Conservation (phyloP, 2,329 filamentous ascomycete genomes). For the Clonostachys sp. region DNA sequence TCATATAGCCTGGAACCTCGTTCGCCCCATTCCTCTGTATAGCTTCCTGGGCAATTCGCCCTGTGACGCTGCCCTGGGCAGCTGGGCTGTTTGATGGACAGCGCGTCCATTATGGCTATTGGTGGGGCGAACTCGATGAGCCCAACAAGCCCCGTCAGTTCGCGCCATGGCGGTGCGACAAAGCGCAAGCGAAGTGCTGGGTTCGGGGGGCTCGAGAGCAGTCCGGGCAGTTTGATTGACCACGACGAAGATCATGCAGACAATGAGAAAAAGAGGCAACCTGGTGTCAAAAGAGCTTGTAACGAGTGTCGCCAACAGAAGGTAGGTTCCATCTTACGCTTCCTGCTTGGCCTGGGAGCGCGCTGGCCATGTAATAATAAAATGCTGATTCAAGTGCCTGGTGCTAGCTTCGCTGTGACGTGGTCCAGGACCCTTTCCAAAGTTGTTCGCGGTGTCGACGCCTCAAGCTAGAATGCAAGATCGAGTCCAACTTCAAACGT, state of each 20-base stretch:
- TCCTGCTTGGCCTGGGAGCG: background rate
- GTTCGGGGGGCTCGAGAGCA: constrained; percentile 50
- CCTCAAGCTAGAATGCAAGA: constrained; percentile 77
- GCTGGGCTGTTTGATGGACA: constrained; percentile 35
- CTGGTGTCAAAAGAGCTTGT: constrained; percentile 73
- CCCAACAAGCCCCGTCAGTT: constrained; percentile 51
- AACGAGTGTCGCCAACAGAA: constrained; percentile 86
- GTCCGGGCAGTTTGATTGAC: constrained; percentile 47
- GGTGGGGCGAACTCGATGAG: constrained; percentile 44
- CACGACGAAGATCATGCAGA: constrained; percentile 53
- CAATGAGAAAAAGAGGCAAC: constrained; percentile 58
- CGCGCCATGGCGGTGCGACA: constrained; percentile 39
- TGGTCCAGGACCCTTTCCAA: constrained; percentile 74
- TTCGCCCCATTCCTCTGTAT: background rate
- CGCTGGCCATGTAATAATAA: constrained; percentile 4
- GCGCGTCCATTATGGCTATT: constrained; percentile 37
- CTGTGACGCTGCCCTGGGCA: background rate
- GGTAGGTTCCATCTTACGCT: constrained; percentile 42
- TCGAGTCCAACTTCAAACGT: constrained; percentile 84
- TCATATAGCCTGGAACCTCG: background rate
- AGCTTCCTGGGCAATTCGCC: background rate
- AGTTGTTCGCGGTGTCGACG: constrained; percentile 75
- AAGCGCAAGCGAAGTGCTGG: constrained; percentile 58
- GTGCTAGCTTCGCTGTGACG: constrained; percentile 72
- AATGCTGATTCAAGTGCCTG: background rate